A percentile compares a stretch with the other conserved stretches of the same genome.
phyloP scores from a whole-genome alignment of 495 filamentous ascomycete genomes.

The Penicillium angulare region DNA sequence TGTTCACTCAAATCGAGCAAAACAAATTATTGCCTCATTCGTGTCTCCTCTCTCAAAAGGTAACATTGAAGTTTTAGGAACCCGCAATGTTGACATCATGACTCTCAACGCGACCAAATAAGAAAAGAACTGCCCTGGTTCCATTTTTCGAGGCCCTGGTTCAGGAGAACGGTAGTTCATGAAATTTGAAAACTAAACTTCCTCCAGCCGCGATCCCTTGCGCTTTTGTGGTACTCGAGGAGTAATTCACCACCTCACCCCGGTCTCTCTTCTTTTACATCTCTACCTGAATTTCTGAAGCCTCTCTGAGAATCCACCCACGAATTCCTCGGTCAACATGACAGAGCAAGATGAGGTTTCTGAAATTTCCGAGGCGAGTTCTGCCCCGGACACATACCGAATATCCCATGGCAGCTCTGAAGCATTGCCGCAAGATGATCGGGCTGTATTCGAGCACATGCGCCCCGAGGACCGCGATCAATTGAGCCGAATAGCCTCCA shows the following conservation, averaged over 20 bases:
- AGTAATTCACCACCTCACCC: too few species aligned
- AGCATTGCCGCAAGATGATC: constrained; percentile 15
- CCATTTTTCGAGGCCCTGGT: background rate
- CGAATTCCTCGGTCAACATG: constrained; percentile 10
- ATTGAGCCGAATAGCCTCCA: constrained; percentile 39
- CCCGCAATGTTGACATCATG: constrained; percentile 28
- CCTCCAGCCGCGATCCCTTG: too few species aligned
- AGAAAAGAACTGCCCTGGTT: background rate
- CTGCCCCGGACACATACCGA: constrained; percentile 9
- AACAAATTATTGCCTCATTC: too few species aligned
- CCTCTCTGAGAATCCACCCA: background rate
- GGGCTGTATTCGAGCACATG: constrained; percentile 34
- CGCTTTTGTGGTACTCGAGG: too few species aligned
- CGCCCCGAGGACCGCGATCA: constrained; percentile 33
- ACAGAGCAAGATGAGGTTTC: constrained; percentile 11
- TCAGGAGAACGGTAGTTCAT: background rate
- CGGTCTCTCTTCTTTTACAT: background rate
- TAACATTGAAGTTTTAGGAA: too few species aligned
- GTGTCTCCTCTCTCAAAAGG: too few species aligned
- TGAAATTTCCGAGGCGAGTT: constrained; percentile 13
- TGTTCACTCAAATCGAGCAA: too few species aligned
- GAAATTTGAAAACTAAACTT: too few species aligned
- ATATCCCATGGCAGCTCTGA: constrained; percentile 14
- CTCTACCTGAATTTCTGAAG: background rate
- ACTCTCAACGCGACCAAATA: constrained; percentile 9